Evolutionary conservation across 495 filamentous ascomycete species (phyloP), one percentile per base, ranked within the genome.

Genomic region (Penicillium roqueforti): DNA sequence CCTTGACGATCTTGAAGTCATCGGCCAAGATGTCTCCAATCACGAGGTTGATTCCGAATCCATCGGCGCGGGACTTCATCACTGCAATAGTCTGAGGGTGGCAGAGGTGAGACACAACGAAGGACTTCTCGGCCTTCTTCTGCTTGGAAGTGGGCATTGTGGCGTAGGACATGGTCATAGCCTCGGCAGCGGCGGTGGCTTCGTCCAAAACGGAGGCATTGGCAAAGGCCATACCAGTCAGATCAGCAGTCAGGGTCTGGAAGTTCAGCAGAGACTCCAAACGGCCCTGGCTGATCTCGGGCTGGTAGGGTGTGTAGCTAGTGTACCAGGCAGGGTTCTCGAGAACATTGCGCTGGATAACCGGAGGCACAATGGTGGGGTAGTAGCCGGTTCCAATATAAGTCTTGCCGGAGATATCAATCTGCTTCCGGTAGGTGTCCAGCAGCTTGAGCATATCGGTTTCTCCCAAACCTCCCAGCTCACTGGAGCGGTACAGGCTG

Each of bases 291-390:
- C 90, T 95, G 76, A 98, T 97, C 73, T 98, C 93, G 3, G 93
- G 92, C 68, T 98, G 93, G 70, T 98, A 98, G 23, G 93, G 93
- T 0, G 93, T 97, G 67, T 98, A 98, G 68, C 92, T 97, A 37
- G 93, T 98, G 71, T 98, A 98, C 93, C 93, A 98, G 14, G 86
- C 95, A 1, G 93, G 93, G 62, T 84, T 89, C 78, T 98, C 92
- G 28, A 98, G 76, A 8, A 97, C 80, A 68, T 98, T 98, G 61
- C 93, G 80, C 72, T 95, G 89, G 66, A 98, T 96, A 29, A 97
- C 93, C 48, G 89, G 86, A 16, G 93, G 93, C 1, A 89, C 86
- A 59, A 84, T 81, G 36, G 93, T 92, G 13, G 84, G 87, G 51
- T 89, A 87, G 78, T 97, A 98, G 38, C 93, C 93, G 42, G 80